A percentile compares a stretch with the other conserved stretches of the same genome.
Conservation (phyloP, 164 flowering plant species). For the Kalanchoe fedtschenkoi region DNA sequence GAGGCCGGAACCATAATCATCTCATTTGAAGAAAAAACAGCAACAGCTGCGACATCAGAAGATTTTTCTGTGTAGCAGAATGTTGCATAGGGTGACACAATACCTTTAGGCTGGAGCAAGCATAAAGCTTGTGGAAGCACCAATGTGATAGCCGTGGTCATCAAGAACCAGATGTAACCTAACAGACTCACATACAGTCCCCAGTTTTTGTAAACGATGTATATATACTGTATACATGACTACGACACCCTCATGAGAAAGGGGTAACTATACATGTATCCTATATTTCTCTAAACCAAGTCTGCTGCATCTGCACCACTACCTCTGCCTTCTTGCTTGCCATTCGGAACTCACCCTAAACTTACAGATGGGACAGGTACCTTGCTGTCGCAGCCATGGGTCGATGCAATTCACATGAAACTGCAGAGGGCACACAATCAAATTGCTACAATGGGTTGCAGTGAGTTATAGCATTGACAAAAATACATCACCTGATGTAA, state of each 20-base stretch:
- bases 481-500: constrained; percentile 57
- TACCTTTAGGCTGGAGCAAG: no score
- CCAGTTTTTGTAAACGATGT: not conserved
- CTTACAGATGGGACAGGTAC: constrained; percentile 67
- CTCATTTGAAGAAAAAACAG: no score
- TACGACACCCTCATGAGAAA: not conserved
- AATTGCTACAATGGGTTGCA: not conserved
- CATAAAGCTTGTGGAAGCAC: not conserved
- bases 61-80: no score
- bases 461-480: not conserved
- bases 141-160: no score
- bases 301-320: constrained; percentile 25
- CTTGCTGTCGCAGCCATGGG: constrained; percentile 66
- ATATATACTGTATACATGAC: not conserved
- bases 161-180: not conserved
- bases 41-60: no score
- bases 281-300: constrained; percentile 23
- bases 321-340: constrained; percentile 38
- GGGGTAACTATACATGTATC: not conserved
- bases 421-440: constrained; percentile 21
- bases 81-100: no score
- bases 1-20: no score
- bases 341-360: constrained; percentile 35
- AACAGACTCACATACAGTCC: not conserved
- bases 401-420: constrained; percentile 62